Percentiles rank a stretch among this genome's conserved stretches.
Conservation (phyloP, 2,329 filamentous ascomycete species). For the Cladophialophora yegresii region DNA sequence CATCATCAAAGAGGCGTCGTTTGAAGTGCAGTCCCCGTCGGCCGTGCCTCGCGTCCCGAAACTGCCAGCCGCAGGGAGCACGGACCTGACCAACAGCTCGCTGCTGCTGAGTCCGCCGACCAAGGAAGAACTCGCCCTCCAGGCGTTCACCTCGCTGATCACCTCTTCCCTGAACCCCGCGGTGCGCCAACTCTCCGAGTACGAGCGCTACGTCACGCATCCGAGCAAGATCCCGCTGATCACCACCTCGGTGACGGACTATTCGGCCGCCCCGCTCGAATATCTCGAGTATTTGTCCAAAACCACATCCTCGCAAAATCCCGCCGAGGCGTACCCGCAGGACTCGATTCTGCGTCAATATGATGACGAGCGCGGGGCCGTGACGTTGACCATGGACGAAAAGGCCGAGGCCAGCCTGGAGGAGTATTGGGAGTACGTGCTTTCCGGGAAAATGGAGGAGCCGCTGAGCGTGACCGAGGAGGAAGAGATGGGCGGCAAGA, state of each 20-base stretch:
- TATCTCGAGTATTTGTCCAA: conserved; percentile 75
- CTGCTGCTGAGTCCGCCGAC: conserved; percentile 62
- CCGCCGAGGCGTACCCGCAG: conserved; percentile 16
- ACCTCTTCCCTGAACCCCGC: conserved; percentile 81
- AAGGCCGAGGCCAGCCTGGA: conserved; percentile 65
- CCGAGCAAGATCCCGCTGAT: conserved; percentile 81
- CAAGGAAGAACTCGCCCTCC: conserved; percentile 81
- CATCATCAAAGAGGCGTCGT: conserved; percentile 60
- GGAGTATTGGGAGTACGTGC: conserved; percentile 75
- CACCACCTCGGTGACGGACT: conserved; percentile 45
- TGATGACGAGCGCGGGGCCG: conserved; percentile 57
- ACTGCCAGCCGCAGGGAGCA: conserved; percentile 35
- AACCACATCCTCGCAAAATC: conserved; percentile 19
- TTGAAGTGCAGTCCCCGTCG: conserved; percentile 36
- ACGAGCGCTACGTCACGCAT: conserved; percentile 83
- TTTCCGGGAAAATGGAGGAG: conserved; percentile 66
- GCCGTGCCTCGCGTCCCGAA: conserved; percentile 32
- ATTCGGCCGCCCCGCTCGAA: conserved; percentile 52
- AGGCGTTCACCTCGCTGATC: conserved; percentile 68
- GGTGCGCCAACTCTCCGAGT: conserved; percentile 79
- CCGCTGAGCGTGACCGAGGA: conserved; percentile 85
- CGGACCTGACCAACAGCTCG: conserved; percentile 51
- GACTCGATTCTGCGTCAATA: conserved; percentile 47
- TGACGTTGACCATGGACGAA: conserved; percentile 47
- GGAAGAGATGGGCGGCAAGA: conserved; percentile 83